Conservation (phyloP, 331 rosid species). For the Saraca asoca region DNA sequence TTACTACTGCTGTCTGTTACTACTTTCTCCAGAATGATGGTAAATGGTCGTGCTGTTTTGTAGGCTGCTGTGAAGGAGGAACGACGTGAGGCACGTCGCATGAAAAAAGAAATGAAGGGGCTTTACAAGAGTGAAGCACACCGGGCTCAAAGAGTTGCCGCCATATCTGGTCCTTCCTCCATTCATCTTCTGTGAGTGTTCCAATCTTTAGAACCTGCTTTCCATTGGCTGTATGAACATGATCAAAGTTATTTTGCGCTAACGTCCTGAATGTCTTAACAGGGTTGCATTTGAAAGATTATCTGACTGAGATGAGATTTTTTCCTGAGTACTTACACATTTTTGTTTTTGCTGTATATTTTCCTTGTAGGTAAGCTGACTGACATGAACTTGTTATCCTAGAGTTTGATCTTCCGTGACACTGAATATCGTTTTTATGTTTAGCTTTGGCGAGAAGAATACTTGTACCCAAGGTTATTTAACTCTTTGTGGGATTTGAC, state of each 20-base stretch:
- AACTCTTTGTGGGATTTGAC: no score
- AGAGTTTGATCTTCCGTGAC: background rate
- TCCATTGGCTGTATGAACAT: no score
- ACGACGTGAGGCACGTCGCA: constrained; percentile 72
- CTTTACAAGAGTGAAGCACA: constrained; percentile 78
- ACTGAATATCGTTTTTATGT: background rate
- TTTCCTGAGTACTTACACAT: constrained; percentile 4
- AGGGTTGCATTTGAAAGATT: background rate
- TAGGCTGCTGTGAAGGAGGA: constrained; percentile 88
- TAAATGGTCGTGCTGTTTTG: constrained; percentile 17
- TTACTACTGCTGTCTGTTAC: constrained; percentile 3
- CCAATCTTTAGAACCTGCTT: constrained; percentile 1
- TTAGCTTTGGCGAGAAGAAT: background rate
- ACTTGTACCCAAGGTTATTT: background rate
- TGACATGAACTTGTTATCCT: background rate
- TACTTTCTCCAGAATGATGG: constrained; percentile 5
- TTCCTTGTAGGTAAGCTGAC: constrained; percentile 35
- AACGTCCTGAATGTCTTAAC: no score
- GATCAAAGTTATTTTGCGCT: no score
- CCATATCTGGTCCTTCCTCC: constrained; percentile 74
- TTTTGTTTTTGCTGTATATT: constrained; percentile 12
- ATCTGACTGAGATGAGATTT: background rate
- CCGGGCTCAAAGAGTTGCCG: constrained; percentile 83
- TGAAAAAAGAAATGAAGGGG: constrained; percentile 76
- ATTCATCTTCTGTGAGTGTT: constrained; percentile 67